These are phyloP conservation scores for Mucor sp. DNA, from an alignment of 371 early-diverging fungal species.

Conservation along the genomic window DNA sequence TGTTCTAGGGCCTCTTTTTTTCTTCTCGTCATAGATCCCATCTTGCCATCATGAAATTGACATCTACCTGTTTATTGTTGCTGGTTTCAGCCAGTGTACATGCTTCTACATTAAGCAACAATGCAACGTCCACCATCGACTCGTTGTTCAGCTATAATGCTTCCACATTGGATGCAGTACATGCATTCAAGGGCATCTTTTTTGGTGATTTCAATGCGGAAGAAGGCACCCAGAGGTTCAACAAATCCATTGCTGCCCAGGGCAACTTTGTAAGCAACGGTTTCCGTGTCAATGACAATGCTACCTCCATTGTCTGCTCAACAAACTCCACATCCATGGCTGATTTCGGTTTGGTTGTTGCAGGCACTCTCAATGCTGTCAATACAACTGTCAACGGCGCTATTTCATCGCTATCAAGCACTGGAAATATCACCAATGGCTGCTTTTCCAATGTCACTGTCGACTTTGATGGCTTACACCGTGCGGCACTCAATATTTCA, in stretches of 20 bases:
- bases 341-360: not conserved
- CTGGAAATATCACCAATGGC: not conserved
- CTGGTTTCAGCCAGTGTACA: not conserved
- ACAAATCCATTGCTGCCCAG: slow-evolving; percentile 6
- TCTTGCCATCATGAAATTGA: not conserved
- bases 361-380: not conserved
- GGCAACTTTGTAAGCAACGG: slow-evolving; percentile 2
- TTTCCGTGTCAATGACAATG: not conserved
- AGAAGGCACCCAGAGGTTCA: slow-evolving; percentile 5
- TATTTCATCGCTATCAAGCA: not conserved
- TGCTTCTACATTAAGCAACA: not conserved
- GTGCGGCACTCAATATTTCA: slow-evolving; percentile 3
- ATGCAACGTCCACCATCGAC: not conserved
- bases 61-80: not conserved
- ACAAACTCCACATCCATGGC: not conserved
- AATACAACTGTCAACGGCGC: slow-evolving; percentile 9
- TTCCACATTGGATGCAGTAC: not conserved
- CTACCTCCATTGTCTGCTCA: not conserved
- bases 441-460: not conserved
- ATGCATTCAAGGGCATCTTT: slow-evolving; percentile 5
- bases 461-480: not conserved
- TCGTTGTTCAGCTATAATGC: not conserved
- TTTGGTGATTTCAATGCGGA: slow-evolving; percentile 13
- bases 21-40: not conserved
- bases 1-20: not conserved